Evolutionary conservation across 257 asterid species (phyloP).

Genomic region (Solanum bukasovii): DNA sequence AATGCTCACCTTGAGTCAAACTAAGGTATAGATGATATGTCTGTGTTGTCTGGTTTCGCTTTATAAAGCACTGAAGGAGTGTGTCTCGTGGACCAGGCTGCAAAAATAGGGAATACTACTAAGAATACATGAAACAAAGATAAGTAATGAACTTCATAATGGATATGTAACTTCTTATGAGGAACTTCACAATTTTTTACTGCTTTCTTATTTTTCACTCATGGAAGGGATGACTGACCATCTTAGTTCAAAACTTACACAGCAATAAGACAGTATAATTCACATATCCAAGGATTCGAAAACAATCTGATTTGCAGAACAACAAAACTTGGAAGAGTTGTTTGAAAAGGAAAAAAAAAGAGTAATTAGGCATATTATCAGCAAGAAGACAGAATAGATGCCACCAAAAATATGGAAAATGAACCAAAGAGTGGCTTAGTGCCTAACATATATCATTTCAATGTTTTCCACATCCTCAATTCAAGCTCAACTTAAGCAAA

Average conservation of each 20-base stretch:
- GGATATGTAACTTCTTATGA: not conserved
- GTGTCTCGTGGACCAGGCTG: conserved; percentile 97
- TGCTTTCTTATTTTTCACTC: not conserved
- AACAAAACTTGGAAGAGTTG: not conserved
- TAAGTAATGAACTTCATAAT: not conserved
- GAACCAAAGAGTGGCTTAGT: not conserved
- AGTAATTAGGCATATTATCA: not conserved
- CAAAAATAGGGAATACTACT: conserved; percentile 9
- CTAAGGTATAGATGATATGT: conserved; percentile 62
- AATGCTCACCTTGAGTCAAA: conserved; percentile 58
- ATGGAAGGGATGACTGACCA: not conserved
- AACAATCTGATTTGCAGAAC: not conserved
- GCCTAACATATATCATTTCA: not conserved
- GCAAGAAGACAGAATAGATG: not conserved
- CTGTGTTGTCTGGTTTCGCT: conserved; percentile 58
- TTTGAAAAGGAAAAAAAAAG: not conserved
- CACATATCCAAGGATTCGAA: not conserved
- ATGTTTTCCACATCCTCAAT: not conserved
- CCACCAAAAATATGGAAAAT: not conserved
- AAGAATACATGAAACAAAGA: not conserved
- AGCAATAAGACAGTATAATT: not conserved
- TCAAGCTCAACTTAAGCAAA: not conserved
- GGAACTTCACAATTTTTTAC: not conserved
- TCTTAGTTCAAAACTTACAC: not conserved
- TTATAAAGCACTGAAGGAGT: conserved; percentile 72